Evolutionary conservation across 495 filamentous ascomycete species (phyloP), one percentile per base, ranked within the genome.

Genomic region (Penicillium cosmopolitanum): DNA sequence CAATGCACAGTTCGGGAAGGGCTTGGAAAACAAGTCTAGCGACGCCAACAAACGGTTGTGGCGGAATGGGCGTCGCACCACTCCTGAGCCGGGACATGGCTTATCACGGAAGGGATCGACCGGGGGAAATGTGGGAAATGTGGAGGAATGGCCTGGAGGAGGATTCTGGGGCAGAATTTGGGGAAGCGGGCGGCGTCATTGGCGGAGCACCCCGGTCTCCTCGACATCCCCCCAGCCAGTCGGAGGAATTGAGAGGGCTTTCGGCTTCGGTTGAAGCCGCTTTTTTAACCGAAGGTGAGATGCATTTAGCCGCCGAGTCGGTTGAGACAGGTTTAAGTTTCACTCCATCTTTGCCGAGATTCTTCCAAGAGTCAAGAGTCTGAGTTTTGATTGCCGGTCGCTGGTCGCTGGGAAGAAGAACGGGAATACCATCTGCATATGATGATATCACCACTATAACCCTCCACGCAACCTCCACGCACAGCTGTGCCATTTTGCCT

Each of bases 71-170:
- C 23, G 58, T 61, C 40, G 58, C 51, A 59, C 42, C 54, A 67
- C 55, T 43, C 18, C 19, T 19, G 50, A 50, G 4, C 48, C 61
- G 42, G 64, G 55, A 40, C 16, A 15, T 34, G 21, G 6, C 60
- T 55, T 16, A 40, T 56, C 36, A 9, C 28, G 56, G 66, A 57
- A 68, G 51, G 42, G 66, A 70, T 70, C 65, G 51, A 19, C 68
- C 16, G 38, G 25, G 19, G 16, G 42, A 19, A 44, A 44, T 44
- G 42, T 19, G 42, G 42, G 51, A 31, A 62, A 57, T 68, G 68
- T 58, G 64, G 64, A 69, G 66, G 56, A 31, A 35, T 28, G 48
- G 57, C 13, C 33, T 59, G 58, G 65, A 65, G 56, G 42, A 52
- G 50, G 44, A 63, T 60, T 54, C 66, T 40, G 58, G 67, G 60